phyloP scores from a whole-genome alignment of 2,329 filamentous ascomycete species.

The Mycocentrospora acerina region DNA sequence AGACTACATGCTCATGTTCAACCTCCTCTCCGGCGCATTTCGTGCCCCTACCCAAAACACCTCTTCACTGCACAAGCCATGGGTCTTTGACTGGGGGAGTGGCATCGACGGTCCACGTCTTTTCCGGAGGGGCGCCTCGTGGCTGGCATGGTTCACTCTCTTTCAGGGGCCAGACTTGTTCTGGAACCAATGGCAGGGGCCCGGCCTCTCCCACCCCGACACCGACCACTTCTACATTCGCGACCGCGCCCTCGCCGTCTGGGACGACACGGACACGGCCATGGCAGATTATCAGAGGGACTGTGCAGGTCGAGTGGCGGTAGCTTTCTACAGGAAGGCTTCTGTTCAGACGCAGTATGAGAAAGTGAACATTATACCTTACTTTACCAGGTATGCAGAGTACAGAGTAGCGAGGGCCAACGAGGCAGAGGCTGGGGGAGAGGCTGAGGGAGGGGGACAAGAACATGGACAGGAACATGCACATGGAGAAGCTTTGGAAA shows the following conservation, averaged over 20 bases:
- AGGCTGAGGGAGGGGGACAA: conserved; percentile 1
- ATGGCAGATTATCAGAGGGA: conserved; percentile 20
- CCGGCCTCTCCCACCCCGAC: too few species aligned
- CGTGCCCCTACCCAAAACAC: conserved; percentile 26
- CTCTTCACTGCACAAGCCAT: conserved; percentile 25
- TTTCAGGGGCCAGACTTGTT: conserved; percentile 33
- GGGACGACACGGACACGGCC: conserved; percentile 17
- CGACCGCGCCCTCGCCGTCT: conserved; percentile 24
- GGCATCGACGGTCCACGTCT: conserved; percentile 28
- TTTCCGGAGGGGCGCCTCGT: conserved; percentile 29
- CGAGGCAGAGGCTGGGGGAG: too few species aligned
- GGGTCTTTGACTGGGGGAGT: conserved; percentile 32
- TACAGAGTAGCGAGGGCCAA: conserved; percentile 10
- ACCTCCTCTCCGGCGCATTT: conserved; percentile 30
- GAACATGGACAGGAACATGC: conserved; percentile 10
- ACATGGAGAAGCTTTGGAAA: too few species aligned
- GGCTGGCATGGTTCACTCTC: conserved; percentile 38
- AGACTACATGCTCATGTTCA: conserved; percentile 36
- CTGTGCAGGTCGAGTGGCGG: conserved; percentile 20
- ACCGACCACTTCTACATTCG: conserved; percentile 25
- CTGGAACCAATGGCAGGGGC: conserved; percentile 35
- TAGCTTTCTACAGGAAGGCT: conserved; percentile 21
- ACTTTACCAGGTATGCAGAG: conserved; percentile 27
- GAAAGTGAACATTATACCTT: conserved; percentile 19
- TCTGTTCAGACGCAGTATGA: conserved; percentile 10